Percentiles rank a stretch among this genome's conserved stretches.
Conservation (phyloP, 169 alveolate species). For the Plasmodium sp. region DNA sequence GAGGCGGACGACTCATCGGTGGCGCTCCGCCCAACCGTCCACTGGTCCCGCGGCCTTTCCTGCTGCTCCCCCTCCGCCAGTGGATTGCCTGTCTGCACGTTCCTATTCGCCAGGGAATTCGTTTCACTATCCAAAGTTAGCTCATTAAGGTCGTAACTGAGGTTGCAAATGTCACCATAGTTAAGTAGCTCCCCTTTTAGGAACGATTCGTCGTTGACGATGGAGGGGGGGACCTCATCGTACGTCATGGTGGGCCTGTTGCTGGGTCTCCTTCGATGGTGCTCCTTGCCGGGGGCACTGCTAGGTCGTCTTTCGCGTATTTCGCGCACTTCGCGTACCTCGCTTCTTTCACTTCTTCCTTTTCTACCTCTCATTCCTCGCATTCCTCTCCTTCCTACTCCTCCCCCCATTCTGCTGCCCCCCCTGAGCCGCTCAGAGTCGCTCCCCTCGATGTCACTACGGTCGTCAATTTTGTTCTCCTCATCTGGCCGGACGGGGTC, state of each 20-base stretch:
- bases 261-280: neutral
- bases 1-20: neutral
- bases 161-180: slow-evolving; percentile 27
- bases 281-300: neutral
- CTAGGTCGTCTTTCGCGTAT: neutral
- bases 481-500: neutral
- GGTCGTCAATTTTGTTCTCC: neutral
- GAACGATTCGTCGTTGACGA: slow-evolving; percentile 6
- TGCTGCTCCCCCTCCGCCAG: neutral
- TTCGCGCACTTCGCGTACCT: neutral
- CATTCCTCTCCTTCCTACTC: neutral
- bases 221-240: neutral
- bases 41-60: too few species aligned
- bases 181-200: slow-evolving; percentile 35
- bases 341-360: too few species aligned
- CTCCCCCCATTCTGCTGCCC: neutral
- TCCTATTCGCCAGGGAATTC: neutral
- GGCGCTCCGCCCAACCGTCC: neutral
- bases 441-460: neutral
- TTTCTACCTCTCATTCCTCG: neutral
- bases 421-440: neutral
- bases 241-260: neutral
- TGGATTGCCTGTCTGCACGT: neutral
- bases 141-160: slow-evolving; percentile 19
- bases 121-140: slow-evolving; percentile 23